These are phyloP conservation scores for Pulicaria dysenterica DNA, from an alignment of 129 eudicot species.

Conservation along the genomic window DNA sequence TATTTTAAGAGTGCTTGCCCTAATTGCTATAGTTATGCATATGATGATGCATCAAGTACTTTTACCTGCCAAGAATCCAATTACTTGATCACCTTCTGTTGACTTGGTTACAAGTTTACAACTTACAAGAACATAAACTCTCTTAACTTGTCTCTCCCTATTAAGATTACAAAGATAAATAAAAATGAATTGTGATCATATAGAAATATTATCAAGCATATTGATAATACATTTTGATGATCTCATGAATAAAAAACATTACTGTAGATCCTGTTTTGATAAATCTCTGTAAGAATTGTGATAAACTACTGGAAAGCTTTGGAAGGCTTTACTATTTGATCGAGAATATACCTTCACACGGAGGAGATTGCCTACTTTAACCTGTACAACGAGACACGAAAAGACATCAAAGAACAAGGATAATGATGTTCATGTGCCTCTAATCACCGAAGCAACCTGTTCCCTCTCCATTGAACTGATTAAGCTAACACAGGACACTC, in stretches of 20 bases:
- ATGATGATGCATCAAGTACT: conserved; percentile 61
- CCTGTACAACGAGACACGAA: no score
- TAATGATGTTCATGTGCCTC: no score
- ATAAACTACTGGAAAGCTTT: no score
- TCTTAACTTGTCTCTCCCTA: not conserved
- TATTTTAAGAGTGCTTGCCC: conserved; percentile 62
- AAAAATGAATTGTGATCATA: not conserved
- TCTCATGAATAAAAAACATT: not conserved
- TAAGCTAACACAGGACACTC: no score
- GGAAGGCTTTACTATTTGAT: no score
- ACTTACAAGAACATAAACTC: not conserved
- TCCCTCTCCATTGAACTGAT: no score
- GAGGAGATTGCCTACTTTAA: no score
- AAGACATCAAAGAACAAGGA: no score
- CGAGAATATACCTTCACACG: no score
- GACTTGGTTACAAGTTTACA: conserved; percentile 4
- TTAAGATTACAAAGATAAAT: conserved; percentile 24
- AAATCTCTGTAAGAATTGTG: no score
- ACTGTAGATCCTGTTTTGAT: no score
- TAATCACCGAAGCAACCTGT: no score
- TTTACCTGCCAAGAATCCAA: conserved; percentile 52
- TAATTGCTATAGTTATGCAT: conserved; percentile 57
- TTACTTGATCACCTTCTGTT: conserved; percentile 54
- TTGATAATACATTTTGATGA: not conserved
- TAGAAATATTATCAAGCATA: not conserved